A percentile compares a stretch with the other conserved stretches of the same genome.
Conservation (phyloP, 83 land plant species). For the Isoetes engelmannii region DNA sequence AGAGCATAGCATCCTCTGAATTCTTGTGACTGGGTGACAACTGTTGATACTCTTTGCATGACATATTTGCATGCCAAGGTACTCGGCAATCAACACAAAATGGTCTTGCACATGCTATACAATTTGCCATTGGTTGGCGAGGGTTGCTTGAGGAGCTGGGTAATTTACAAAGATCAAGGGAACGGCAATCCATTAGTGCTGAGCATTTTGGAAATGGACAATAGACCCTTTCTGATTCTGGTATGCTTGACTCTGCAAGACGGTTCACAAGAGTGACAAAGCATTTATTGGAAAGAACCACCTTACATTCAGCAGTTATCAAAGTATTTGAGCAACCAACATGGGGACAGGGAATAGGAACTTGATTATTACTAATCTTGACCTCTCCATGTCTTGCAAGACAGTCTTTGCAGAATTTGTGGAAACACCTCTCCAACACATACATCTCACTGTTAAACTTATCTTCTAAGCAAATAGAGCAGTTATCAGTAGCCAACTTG, state of each 20-base stretch:
- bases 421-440: conserved; percentile 42
- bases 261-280: conserved; percentile 45
- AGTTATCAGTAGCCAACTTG: conserved; percentile 14
- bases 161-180: conserved; percentile 23
- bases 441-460: conserved; percentile 41
- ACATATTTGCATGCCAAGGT: conserved; percentile 66
- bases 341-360: conserved; percentile 72
- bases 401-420: conserved; percentile 64
- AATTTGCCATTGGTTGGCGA: conserved; percentile 57
- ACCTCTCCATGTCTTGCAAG: too few relatives aligned
- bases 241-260: conserved; percentile 65
- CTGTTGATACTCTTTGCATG: conserved; percentile 25
- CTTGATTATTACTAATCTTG: neutral
- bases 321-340: conserved; percentile 51
- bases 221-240: conserved; percentile 67
- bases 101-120: conserved; percentile 57
- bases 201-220: conserved; percentile 86
- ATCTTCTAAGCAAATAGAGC: conserved; percentile 71
- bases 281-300: conserved; percentile 50
- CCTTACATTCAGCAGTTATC: conserved; percentile 39
- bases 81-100: conserved; percentile 87
- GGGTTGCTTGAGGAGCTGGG: conserved; percentile 16
- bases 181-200: conserved; percentile 55
- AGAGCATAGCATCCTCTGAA: conserved; percentile 55
- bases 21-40: conserved; percentile 21